phyloP scores from a whole-genome alignment of 805 yeast species.

The Metschnikowia corniflorae region DNA sequence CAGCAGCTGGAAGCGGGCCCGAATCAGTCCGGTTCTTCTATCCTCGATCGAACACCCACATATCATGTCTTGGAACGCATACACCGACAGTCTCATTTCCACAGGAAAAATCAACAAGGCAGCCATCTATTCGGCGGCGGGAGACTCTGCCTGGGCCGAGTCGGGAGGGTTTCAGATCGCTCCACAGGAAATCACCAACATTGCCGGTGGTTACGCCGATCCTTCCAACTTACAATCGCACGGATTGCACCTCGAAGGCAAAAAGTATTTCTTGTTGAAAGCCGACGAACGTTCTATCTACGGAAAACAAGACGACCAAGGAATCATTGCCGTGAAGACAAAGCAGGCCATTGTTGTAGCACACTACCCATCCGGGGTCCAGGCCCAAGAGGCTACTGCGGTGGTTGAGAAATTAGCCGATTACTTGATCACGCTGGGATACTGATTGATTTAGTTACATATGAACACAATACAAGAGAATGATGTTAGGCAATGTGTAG shows the following conservation, averaged over 20 bases:
- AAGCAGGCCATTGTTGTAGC: conserved; percentile 88
- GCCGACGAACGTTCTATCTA: conserved; percentile 93
- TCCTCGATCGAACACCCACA: too few relatives aligned
- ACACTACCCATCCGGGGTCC: conserved; percentile 90
- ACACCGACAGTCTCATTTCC: conserved; percentile 87
- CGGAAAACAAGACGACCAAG: conserved; percentile 86
- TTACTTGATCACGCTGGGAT: conserved; percentile 83
- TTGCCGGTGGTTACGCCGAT: conserved; percentile 78
- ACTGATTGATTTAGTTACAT: too few relatives aligned
- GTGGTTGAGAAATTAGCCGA: conserved; percentile 96
- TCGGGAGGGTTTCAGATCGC: conserved; percentile 63
- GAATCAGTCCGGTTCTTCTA: too few relatives aligned
- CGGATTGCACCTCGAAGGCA: conserved; percentile 82
- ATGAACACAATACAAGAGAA: too few relatives aligned
- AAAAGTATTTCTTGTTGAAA: conserved; percentile 81
- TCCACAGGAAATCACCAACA: conserved; percentile 64
- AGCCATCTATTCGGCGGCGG: conserved; percentile 89
- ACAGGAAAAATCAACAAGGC: conserved; percentile 88
- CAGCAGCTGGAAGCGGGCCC: neutral
- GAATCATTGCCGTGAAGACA: conserved; percentile 88
- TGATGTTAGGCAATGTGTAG: too few relatives aligned
- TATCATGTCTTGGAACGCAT: conserved; percentile 55
- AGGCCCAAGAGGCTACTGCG: conserved; percentile 92
- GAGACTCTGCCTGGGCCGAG: conserved; percentile 93
- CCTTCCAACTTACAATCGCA: conserved; percentile 75